These are phyloP conservation scores for Corylus americana DNA, from an alignment of 306 rosid genomes.

Conservation along the genomic window DNA sequence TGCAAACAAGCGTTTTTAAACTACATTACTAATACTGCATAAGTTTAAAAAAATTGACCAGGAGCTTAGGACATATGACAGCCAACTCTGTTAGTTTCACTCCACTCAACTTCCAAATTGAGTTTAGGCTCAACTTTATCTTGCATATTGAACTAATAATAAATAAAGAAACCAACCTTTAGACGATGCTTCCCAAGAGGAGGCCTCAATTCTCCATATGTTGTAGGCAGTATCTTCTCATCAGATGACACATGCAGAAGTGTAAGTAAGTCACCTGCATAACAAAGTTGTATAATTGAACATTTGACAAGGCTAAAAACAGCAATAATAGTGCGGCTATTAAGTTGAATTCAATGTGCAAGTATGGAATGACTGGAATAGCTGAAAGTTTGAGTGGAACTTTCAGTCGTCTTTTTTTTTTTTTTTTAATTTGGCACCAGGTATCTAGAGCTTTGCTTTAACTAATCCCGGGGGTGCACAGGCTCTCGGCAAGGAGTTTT, in stretches of 20 bases:
- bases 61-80: not conserved
- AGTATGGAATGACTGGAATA: not conserved
- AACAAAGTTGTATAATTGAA: constrained; percentile 15
- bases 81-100: not conserved
- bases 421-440: too few species aligned
- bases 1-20: not conserved
- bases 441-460: too few species aligned
- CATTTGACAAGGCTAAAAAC: not conserved
- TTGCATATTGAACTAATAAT: constrained; percentile 10
- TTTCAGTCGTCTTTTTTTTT: not conserved
- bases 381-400: not conserved
- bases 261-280: constrained; percentile 79
- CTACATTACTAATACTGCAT: not conserved
- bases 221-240: constrained; percentile 77
- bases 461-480: too few species aligned
- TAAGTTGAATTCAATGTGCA: not conserved
- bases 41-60: not conserved
- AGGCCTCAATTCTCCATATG: constrained; percentile 95
- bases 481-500: too few species aligned
- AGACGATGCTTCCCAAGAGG: constrained; percentile 97
- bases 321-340: not conserved
- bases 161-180: constrained; percentile 58
- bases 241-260: constrained; percentile 77
- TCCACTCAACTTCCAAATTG: not conserved
- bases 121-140: not conserved